Base-by-base conservation (phyloP, 2,329 filamentous ascomycete species). In the Ceratocystis smalleyi region DNA sequence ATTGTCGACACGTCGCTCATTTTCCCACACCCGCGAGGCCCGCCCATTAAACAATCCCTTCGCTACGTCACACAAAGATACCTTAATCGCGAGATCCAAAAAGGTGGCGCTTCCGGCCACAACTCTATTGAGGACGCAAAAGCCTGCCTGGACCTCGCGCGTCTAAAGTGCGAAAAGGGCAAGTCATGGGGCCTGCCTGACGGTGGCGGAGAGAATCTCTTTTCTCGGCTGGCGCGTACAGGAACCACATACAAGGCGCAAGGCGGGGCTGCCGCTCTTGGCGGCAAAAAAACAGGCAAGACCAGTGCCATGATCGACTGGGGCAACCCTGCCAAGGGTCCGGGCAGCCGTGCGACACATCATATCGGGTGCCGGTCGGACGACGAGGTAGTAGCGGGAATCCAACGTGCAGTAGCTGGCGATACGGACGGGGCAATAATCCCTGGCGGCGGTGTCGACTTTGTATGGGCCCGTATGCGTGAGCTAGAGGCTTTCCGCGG, bases 121-220 rank as follows among this genome's bases (percentile, higher is more conserved):
- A 87, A 97, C 78, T 94, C 89, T 66, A 81, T 96, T 68, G 94
- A 99, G 74, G 94, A 99, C 73, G 91, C 94, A 15, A 85, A 82
- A 68, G 91, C 94, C 2, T 95, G 91, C 68, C 84, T 99, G 15
- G 91, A 97, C 70, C 85, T 99, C 1, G 84, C 97, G 59, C 95
- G 94, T 74, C 86, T 92, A 71, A 99, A 99, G 74, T 96, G 92
- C 73, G 91, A 97, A 73, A 94, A 89, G 74, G 94, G 94, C 49
- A 88, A 88, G 68, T 75, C 79, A 27, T 99, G 91, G 89, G 94
- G 90, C 43, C 87, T 86, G 0, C 83, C 83, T 61, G 90, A 95
- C 54, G 81, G 84, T 1, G 85, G 85, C 57, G 86, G 85, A 49
- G 94, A 99, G 75, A 92, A 90, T 69, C 84, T 99, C 61, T 99